phyloP scores from a whole-genome alignment of 2,329 filamentous ascomycete genomes.

The Trichoderma sp. region DNA sequence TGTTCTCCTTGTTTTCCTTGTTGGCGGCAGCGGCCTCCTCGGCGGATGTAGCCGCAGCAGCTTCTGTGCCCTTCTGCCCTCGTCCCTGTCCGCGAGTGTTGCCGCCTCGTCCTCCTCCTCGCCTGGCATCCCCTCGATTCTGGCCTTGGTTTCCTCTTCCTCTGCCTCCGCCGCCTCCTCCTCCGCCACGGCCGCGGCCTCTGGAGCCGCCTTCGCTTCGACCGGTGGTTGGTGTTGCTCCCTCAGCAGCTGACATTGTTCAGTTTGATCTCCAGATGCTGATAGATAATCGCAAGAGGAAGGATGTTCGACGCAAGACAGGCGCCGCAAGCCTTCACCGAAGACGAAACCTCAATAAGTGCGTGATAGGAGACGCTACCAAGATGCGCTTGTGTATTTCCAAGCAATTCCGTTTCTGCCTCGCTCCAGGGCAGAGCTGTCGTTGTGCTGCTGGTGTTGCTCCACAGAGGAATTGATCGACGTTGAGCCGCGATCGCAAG shows the following conservation, averaged over 20 bases:
- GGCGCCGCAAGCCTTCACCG: neutral
- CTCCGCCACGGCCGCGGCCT: slow-evolving; percentile 49
- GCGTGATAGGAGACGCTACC: neutral
- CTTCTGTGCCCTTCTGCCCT: slow-evolving; percentile 33
- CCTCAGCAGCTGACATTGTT: slow-evolving; percentile 19
- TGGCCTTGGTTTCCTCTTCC: slow-evolving; percentile 41
- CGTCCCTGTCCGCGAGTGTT: slow-evolving; percentile 42
- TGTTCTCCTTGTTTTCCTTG: slow-evolving; percentile 38
- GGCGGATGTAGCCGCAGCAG: slow-evolving; percentile 32
- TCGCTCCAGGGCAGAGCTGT: neutral
- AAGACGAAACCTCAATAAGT: neutral
- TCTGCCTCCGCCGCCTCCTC: slow-evolving; percentile 47
- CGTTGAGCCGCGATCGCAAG: neutral
- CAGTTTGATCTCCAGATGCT: neutral
- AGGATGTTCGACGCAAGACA: neutral
- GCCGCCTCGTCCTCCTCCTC: slow-evolving; percentile 37
- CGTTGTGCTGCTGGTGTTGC: neutral
- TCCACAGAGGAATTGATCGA: slow-evolving; percentile 2
- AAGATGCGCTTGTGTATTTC: neutral
- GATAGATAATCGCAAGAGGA: neutral
- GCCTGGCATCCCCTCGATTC: slow-evolving; percentile 39
- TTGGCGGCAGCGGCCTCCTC: slow-evolving; percentile 21
- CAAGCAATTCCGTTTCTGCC: neutral
- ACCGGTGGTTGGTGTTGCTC: slow-evolving; percentile 29
- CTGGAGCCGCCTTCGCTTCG: slow-evolving; percentile 40